Percentiles rank a stretch among this genome's conserved stretches.
phyloP scores from a whole-genome alignment of 1,284 basidiomycete species.

The Cutaneotrichosporon spelunceum region DNA sequence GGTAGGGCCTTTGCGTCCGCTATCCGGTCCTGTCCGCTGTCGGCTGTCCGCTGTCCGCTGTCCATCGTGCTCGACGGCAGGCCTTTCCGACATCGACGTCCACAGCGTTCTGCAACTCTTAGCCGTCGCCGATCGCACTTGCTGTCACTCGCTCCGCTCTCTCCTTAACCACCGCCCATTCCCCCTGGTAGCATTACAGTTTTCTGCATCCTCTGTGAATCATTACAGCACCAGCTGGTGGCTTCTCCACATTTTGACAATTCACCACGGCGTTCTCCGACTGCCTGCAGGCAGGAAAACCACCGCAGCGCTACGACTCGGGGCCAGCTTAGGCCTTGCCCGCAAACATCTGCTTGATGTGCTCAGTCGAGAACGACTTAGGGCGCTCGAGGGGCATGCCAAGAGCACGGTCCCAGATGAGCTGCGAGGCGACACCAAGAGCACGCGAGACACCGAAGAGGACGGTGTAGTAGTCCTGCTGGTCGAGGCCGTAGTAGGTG shows the following conservation, averaged over 20 bases:
- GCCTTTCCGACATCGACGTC: too few species aligned
- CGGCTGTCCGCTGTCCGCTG: too few species aligned
- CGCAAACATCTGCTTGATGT: constrained; percentile 52
- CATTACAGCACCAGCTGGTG: constrained; percentile 10
- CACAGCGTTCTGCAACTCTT: too few species aligned
- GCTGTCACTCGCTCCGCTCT: background rate
- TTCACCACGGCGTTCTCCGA: constrained; percentile 3
- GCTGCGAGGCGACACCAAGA: constrained; percentile 81
- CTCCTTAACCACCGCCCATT: too few species aligned
- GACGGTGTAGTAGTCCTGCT: constrained; percentile 94
- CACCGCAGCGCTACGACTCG: constrained; percentile 1
- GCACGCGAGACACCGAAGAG: constrained; percentile 95
- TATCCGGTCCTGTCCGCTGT: too few species aligned
- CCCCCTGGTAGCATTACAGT: background rate
- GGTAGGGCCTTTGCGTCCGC: too few species aligned
- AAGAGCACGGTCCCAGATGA: constrained; percentile 94
- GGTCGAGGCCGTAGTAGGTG: constrained; percentile 69
- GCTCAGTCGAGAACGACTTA: constrained; percentile 54
- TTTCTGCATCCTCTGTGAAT: constrained; percentile 9
- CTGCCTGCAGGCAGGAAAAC: background rate
- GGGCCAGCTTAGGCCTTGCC: constrained; percentile 29
- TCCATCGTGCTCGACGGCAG: too few species aligned
- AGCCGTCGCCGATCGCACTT: background rate
- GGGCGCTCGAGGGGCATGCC: constrained; percentile 58
- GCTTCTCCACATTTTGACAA: constrained; percentile 11